Conservation (phyloP, 2,329 filamentous ascomycete species). For the Aspergillus cejpii region DNA sequence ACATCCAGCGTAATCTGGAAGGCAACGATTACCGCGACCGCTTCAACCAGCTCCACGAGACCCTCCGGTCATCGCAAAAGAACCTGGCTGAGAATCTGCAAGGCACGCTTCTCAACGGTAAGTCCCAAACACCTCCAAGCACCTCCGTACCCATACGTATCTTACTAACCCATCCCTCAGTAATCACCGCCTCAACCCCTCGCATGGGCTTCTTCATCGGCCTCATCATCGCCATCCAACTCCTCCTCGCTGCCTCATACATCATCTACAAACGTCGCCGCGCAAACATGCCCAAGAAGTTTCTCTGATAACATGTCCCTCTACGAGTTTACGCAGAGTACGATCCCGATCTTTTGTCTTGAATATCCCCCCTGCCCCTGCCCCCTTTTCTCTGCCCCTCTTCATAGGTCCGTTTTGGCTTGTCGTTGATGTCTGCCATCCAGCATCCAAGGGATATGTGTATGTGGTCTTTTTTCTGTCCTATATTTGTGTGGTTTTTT, state of each 20-base stretch:
- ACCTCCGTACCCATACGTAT: not conserved
- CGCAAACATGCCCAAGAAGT: slow-evolving; percentile 80
- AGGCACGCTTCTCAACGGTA: slow-evolving; percentile 45
- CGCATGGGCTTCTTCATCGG: slow-evolving; percentile 59
- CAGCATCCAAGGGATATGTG: too few relatives aligned
- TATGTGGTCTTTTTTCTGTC: too few relatives aligned
- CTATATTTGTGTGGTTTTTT: too few relatives aligned
- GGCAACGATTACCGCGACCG: slow-evolving; percentile 52
- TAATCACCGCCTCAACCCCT: slow-evolving; percentile 49
- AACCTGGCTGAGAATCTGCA: slow-evolving; percentile 49
- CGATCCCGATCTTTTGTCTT: not conserved
- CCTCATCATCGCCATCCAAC: slow-evolving; percentile 67
- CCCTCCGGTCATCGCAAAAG: slow-evolving; percentile 49
- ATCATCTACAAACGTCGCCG: slow-evolving; percentile 73
- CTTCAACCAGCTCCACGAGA: slow-evolving; percentile 49
- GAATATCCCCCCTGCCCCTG: too few relatives aligned
- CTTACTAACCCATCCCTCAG: slow-evolving; percentile 26
- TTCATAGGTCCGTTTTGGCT: too few relatives aligned
- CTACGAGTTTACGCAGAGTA: not conserved
- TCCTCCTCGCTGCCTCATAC: slow-evolving; percentile 62
- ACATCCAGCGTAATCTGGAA: slow-evolving; percentile 50
- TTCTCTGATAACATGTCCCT: slow-evolving; percentile 52
- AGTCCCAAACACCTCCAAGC: slow-evolving; percentile 22
- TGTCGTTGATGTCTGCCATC: too few relatives aligned
- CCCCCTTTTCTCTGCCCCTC: not conserved